phyloP scores from a whole-genome alignment of 768 basidiomycete species.

The Lentinula raphanica region DNA sequence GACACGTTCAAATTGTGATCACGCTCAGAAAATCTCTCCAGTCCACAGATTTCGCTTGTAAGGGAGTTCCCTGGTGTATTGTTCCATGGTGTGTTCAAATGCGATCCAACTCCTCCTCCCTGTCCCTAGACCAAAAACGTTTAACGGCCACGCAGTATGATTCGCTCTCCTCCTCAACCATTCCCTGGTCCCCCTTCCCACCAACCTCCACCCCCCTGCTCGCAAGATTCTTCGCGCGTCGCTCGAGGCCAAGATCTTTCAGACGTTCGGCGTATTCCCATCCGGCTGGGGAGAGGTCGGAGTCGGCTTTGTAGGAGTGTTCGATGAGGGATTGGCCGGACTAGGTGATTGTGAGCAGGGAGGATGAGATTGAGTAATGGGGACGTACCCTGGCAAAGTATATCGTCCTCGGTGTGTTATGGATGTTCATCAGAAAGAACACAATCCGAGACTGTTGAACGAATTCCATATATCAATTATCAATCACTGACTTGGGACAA shows the following conservation, averaged over 20 bases:
- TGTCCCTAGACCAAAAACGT: conserved; percentile 52
- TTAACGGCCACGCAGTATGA: conserved; percentile 96
- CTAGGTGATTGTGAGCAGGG: conserved; percentile 31
- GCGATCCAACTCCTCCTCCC: not conserved
- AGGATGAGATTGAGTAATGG: not conserved
- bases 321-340: conserved; percentile 98
- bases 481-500: conserved; percentile 5
- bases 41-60: no score
- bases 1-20: no score
- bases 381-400: conserved; percentile 87
- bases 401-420: conserved; percentile 87
- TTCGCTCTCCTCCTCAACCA: conserved; percentile 85
- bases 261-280: conserved; percentile 92
- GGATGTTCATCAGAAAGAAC: conserved; percentile 99
- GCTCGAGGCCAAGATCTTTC: conserved; percentile 84
- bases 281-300: conserved; percentile 89
- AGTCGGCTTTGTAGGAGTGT: conserved; percentile 98
- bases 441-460: conserved; percentile 77
- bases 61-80: no score
- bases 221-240: conserved; percentile 72
- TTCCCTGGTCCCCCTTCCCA: conserved; percentile 56
- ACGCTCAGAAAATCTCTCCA: no score
- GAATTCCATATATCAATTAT: no score
- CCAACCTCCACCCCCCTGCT: conserved; percentile 60
- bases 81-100: not conserved